Evolutionary conservation across 305 asterid species (phyloP).

Genomic region (Ajuga reptans): DNA sequence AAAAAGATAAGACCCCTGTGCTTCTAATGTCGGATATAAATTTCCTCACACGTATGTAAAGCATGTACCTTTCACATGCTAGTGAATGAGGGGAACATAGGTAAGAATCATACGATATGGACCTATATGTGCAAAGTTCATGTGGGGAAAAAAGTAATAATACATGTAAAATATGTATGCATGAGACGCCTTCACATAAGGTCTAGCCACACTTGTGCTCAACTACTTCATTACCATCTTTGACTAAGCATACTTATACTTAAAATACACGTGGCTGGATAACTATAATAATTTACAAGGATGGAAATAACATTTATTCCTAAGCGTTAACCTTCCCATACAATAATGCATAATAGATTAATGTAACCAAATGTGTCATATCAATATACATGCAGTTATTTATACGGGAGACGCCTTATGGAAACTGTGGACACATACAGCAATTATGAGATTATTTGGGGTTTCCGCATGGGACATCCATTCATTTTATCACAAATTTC

Average conservation of each 20-base stretch:
- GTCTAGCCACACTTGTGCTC: background rate
- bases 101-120: background rate
- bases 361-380: background rate
- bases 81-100: background rate
- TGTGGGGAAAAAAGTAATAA: background rate
- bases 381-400: background rate
- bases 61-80: slow-evolving; percentile 2
- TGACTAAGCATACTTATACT: background rate
- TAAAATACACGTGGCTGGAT: background rate
- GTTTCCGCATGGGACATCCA: too few species aligned
- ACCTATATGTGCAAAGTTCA: background rate
- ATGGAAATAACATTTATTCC: background rate
- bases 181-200: background rate
- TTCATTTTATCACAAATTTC: too few species aligned
- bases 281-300: background rate
- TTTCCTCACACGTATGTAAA: background rate
- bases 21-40: slow-evolving; percentile 9
- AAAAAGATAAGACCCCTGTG: background rate
- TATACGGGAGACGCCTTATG: background rate
- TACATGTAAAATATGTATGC: background rate
- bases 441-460: background rate
- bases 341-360: background rate
- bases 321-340: background rate
- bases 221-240: background rate
- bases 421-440: background rate